phyloP scores from a whole-genome alignment of 2,329 filamentous ascomycete genomes.

The Fusarium albosuccineum region DNA sequence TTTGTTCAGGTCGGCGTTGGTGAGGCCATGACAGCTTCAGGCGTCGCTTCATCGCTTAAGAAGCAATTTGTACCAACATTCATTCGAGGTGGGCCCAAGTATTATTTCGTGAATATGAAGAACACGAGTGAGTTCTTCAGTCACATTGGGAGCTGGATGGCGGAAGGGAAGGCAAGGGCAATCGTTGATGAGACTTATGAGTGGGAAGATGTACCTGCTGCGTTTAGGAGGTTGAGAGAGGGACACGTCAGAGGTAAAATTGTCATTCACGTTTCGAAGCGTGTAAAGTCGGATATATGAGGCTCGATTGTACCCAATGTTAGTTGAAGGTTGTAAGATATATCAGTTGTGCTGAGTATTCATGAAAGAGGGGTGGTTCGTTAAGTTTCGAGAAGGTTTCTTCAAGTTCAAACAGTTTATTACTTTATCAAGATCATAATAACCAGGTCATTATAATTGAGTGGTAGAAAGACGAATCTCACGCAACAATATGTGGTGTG shows the following conservation, averaged over 20 bases:
- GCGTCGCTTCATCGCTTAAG: not conserved
- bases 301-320: no score
- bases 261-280: constrained; percentile 7
- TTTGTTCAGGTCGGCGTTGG: constrained; percentile 14
- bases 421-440: no score
- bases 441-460: no score
- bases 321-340: no score
- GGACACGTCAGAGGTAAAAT: constrained; percentile 15
- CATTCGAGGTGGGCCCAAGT: not conserved
- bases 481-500: no score
- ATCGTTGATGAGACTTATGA: constrained; percentile 2
- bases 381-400: no score
- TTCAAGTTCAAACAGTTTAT: no score
- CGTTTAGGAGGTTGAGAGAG: constrained; percentile 8
- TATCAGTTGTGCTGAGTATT: no score
- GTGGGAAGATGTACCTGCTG: constrained; percentile 7
- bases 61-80: constrained; percentile 2
- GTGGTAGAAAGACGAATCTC: no score
- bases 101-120: constrained; percentile 26
- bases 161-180: constrained; percentile 7
- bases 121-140: constrained; percentile 14
- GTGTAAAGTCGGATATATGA: not conserved
- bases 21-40: not conserved
- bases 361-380: no score
- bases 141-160: constrained; percentile 15